Base-by-base conservation (phyloP, 2,329 filamentous ascomycete genomes). In the Arthrinium puccinioides region DNA sequence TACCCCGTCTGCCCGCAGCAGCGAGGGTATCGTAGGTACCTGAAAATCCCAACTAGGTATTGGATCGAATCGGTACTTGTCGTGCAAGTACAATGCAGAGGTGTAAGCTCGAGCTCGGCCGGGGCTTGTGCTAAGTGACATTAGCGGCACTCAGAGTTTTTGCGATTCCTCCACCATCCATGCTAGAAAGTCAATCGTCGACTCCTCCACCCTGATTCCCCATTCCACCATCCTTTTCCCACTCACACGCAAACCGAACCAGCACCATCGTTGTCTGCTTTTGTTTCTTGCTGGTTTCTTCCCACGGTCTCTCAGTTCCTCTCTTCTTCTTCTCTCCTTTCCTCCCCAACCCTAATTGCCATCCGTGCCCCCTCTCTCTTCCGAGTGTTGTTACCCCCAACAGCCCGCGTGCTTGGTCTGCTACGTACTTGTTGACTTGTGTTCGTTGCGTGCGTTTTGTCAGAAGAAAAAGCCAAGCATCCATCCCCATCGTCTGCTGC, bases 321-420 rank as follows among this genome's bases (percentile, higher is more conserved):
- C 53, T 66, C 61, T 68, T 69, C 66, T 62, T 62, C 64, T 67
- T 47, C 45, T 48, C 48, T 48, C 48, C 46, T 47, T 40, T 53
- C 51, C 54, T 51, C 45, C 46, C 48, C 45, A 41, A 42, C 52
- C 44, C 48, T 51, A 45, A 45, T 51, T 47, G 43, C 40, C 39
- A 40, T 49, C 44, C 44, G 49, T 46, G 44, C 36, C 38, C 40
- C 41, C 42, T 42, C 47, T 44, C 36, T 47, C 45, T 51, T 54
- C 51, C 52, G 55, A 55, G n/a, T n/a, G n/a, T n/a, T n/a, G n/a
- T n/a, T n/a, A n/a, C n/a, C n/a, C n/a, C n/a, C n/a, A n/a, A 53
- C 52, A 49, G 46, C 46, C 52, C 45, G 48, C 47, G 49, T 48
- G 49, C 46, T 46, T 51, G 46, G 51, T 53, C 51, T 51, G 52